phyloP scores from a whole-genome alignment of 2,329 filamentous ascomycete genomes.

The Dactylellina cionopaga region DNA sequence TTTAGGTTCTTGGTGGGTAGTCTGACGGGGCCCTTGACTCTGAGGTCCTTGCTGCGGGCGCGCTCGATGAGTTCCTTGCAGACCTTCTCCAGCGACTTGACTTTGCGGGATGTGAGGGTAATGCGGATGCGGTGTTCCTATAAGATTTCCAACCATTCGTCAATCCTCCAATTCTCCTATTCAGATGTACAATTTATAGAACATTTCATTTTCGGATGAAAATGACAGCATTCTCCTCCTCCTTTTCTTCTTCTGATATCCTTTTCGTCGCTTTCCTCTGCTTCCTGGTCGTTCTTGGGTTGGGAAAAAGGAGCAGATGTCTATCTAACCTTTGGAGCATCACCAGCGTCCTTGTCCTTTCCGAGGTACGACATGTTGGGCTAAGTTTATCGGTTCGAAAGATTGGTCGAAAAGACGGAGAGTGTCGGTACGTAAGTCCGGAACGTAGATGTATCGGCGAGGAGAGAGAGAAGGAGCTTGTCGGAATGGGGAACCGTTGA shows the following conservation, averaged over 20 bases:
- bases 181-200: neutral
- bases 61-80: slow-evolving; percentile 98
- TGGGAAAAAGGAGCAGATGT: neutral
- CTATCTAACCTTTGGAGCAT: slow-evolving; percentile 49
- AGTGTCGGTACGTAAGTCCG: neutral
- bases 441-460: slow-evolving; percentile 1
- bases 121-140: slow-evolving; percentile 88
- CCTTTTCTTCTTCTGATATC: neutral
- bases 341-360: slow-evolving; percentile 49
- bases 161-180: neutral
- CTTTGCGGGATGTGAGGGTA: slow-evolving; percentile 95
- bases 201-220: neutral
- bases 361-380: slow-evolving; percentile 47
- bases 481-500: too few relatives aligned
- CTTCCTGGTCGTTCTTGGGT: neutral
- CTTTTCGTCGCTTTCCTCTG: neutral
- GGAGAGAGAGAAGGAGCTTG: neutral
- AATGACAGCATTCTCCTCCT: neutral
- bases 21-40: slow-evolving; percentile 97
- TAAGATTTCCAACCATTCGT: neutral
- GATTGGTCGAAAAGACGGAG: neutral
- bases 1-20: slow-evolving; percentile 97
- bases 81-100: slow-evolving; percentile 95
- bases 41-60: slow-evolving; percentile 97
- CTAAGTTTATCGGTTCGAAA: neutral